These are phyloP conservation scores for Clitopilus passeckerianus DNA, from an alignment of 768 basidiomycete genomes.

Conservation along the genomic window DNA sequence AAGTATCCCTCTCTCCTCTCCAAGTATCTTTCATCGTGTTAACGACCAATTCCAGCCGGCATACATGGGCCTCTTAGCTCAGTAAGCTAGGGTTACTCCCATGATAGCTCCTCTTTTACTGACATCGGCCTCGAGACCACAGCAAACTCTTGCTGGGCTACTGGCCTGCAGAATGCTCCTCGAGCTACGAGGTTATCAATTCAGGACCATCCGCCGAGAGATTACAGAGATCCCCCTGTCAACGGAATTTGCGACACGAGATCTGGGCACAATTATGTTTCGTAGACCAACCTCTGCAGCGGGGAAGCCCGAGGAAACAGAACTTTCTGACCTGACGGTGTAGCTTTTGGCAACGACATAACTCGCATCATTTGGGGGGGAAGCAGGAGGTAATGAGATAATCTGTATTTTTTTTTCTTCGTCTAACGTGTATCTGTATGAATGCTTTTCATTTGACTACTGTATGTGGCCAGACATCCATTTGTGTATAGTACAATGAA, in stretches of 20 bases:
- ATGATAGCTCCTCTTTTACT: background rate
- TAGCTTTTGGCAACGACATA: no score
- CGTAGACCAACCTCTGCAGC: background rate
- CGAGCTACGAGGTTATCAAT: background rate
- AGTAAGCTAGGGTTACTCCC: background rate
- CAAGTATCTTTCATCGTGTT: no score
- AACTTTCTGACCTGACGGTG: no score
- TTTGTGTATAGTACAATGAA: no score
- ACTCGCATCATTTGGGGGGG: no score
- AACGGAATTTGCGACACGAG: background rate
- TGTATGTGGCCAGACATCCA: no score
- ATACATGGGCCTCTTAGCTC: background rate
- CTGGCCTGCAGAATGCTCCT: background rate
- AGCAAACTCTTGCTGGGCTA: background rate
- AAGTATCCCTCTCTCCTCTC: background rate
- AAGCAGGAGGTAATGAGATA: no score
- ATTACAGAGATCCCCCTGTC: background rate
- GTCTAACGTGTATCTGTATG: no score
- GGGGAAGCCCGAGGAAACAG: background rate
- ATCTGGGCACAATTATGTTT: slow-evolving; percentile 4
- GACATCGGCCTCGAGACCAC: background rate
- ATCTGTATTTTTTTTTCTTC: no score
- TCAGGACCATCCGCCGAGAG: background rate
- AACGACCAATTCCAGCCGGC: background rate
- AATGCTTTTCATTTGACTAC: no score